Percentiles rank a stretch among this genome's conserved stretches.
These are phyloP conservation scores for Cordyceps militaris DNA, from an alignment of 2,329 filamentous ascomycete species.

Conservation along the genomic window DNA sequence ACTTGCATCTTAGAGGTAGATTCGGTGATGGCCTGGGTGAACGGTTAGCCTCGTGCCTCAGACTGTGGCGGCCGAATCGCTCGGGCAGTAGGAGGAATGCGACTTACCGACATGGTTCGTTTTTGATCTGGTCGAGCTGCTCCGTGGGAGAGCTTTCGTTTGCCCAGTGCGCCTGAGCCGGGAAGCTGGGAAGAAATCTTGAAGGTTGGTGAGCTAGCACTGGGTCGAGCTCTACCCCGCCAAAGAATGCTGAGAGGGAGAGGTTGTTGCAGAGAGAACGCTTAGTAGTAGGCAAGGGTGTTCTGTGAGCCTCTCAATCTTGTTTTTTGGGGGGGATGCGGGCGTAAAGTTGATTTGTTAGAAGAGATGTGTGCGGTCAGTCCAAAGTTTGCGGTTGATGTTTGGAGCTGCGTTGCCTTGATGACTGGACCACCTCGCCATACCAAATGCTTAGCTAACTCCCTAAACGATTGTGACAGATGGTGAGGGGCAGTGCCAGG, in stretches of 20 bases:
- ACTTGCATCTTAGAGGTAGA: conserved; percentile 61
- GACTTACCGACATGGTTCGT: conserved; percentile 55
- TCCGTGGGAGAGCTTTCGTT: conserved; percentile 59
- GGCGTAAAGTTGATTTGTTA: neutral
- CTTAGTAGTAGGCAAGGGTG: neutral
- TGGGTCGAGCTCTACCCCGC: conserved; percentile 33
- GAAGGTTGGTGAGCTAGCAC: conserved; percentile 25
- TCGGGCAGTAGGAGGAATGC: neutral
- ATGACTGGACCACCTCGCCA: neutral
- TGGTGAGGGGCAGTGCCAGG: conserved; percentile 12
- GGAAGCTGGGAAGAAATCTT: conserved; percentile 27
- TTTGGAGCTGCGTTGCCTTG: neutral
- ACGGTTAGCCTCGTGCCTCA: conserved; percentile 13
- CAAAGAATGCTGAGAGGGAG: conserved; percentile 18
- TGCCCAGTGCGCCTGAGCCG: conserved; percentile 50
- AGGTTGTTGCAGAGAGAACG: neutral
- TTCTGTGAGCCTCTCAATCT: neutral
- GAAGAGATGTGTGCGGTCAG: neutral
- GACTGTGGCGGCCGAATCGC: neutral
- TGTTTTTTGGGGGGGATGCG: neutral
- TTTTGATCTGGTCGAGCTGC: conserved; percentile 50
- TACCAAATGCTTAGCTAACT: conserved; percentile 14
- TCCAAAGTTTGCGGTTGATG: neutral
- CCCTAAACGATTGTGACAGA: neutral
- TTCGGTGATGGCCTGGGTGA: conserved; percentile 43